Conservation (phyloP, 2,329 filamentous ascomycete species). For the Scytalidium sp. region DNA sequence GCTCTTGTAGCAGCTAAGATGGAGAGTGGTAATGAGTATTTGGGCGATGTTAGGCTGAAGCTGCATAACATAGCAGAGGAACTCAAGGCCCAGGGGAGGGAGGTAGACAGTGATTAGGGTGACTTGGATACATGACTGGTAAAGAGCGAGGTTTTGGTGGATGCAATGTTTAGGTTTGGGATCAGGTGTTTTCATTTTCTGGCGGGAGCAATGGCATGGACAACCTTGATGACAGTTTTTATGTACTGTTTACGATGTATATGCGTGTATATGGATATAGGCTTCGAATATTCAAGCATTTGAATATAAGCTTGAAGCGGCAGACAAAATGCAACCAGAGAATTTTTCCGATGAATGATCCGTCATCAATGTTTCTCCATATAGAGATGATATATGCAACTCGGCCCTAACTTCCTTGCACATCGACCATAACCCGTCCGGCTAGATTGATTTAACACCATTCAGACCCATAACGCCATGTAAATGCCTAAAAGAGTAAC, state of each 20-base stretch:
- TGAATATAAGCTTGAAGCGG: neutral
- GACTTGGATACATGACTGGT: neutral
- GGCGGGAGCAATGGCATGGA: too few species aligned
- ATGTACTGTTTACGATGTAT: neutral
- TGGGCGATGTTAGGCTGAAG: neutral
- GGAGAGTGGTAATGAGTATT: conserved; percentile 32
- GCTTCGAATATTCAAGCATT: neutral
- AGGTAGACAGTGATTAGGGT: neutral
- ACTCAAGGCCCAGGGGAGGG: neutral
- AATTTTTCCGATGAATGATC: too few species aligned
- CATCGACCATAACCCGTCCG: too few species aligned
- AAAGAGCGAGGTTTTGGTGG: neutral
- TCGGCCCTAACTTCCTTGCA: too few species aligned
- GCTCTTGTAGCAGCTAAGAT: conserved; percentile 78
- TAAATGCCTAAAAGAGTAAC: too few species aligned
- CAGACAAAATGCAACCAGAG: too few species aligned
- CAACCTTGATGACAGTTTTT: neutral
- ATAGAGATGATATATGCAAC: too few species aligned
- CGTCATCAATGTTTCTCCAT: too few species aligned
- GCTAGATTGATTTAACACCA: too few species aligned
- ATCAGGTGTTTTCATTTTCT: too few species aligned
- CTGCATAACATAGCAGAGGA: neutral
- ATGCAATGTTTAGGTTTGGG: neutral
- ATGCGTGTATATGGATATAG: neutral
- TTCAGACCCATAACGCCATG: too few species aligned